Base-by-base conservation (phyloP, 73 alveolate genomes). In the Paramecium pentaurelia region DNA sequence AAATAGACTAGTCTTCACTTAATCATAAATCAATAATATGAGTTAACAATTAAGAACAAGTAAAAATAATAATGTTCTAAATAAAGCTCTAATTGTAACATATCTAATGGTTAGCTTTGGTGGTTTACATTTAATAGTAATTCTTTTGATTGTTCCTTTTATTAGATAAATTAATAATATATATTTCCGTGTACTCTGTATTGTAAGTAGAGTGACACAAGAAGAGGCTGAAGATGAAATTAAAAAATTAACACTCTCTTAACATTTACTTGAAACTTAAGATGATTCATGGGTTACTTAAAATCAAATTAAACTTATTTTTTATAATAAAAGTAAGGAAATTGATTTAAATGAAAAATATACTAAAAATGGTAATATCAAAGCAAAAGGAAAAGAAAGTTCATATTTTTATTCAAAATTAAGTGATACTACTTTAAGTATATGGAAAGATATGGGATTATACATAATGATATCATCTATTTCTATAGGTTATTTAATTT, bases 221-320 rank as follows among this genome's bases (percentile, higher is more conserved):
- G 91, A 80, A 7, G 91, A 80, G 27, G 71, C 91, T 80, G 91
- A 40, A 4, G 91, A 80, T 80, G 91, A 80, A 80, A 80, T 80
- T 10, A 80, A 80, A 47, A 80, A 80, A 22, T 47, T 80, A 25
- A 80, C 91, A 16, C 73, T 80, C 0, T 42, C 64, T n/a, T 49
- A 80, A 20, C 91, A 80, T 80, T 36, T 80, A 25, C 47, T 80
- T 6, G 71, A 40, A 28, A 25, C 75, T 4, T 32, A 18, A 14
- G 91, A 80, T 80, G 91, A 80, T 80, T 38, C 58, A 20, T 80
- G 91, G 91, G 91, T 80, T 14, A 80, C 91, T 0, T 28, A 40
- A 27, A 80, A 80, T n/a, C 18, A 80, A 44, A 14, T 80, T 22
- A 80, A 80, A 44, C 30, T 80, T 10, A 64, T 80, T 12, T 80